Percentiles rank a stretch among this genome's conserved stretches.
Conservation (phyloP, 352 stramenopile species). For the Globisporangium acanthophoron region DNA sequence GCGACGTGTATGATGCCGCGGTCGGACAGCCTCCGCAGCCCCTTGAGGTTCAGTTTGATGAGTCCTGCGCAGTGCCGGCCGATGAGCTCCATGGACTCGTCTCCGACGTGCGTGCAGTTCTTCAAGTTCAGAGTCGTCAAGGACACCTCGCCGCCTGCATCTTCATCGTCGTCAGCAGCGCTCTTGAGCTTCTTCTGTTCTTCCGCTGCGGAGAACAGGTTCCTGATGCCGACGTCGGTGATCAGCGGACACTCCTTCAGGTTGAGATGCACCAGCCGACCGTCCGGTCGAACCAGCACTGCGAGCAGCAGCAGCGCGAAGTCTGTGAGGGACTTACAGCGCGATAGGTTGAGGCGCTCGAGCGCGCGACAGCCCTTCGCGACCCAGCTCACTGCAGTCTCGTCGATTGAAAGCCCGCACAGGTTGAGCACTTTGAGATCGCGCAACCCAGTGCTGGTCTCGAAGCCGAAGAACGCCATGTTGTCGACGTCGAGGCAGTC, state of each 20-base stretch:
- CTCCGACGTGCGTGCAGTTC: constrained; percentile 42
- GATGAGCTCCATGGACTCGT: constrained; percentile 31
- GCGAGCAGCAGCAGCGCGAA: constrained; percentile 52
- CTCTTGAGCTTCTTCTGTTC: constrained; percentile 3
- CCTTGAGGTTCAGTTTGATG: constrained; percentile 43
- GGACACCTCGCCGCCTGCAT: not conserved
- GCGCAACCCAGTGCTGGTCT: constrained; percentile 27
- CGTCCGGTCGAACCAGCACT: constrained; percentile 16
- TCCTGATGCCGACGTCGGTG: constrained; percentile 38
- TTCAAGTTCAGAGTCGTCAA: constrained; percentile 45
- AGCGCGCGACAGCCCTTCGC: constrained; percentile 40
- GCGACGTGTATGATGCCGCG: constrained; percentile 34
- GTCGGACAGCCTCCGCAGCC: constrained; percentile 55
- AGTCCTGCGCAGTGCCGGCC: constrained; percentile 30
- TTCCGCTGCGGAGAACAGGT: constrained; percentile 33
- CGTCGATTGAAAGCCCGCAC: constrained; percentile 41
- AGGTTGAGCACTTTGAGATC: constrained; percentile 34
- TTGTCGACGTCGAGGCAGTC: constrained; percentile 58
- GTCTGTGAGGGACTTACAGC: constrained; percentile 46
- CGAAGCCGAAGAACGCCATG: constrained; percentile 77
- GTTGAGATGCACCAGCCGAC: constrained; percentile 30
- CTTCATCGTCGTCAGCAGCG: constrained; percentile 22
- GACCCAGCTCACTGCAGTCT: constrained; percentile 70
- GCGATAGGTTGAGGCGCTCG: constrained; percentile 37
- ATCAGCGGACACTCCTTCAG: constrained; percentile 42